A percentile compares a stretch with the other conserved stretches of the same genome.
Conservation (phyloP, 345 rosid species). For the Dipteronia dyeriana region DNA sequence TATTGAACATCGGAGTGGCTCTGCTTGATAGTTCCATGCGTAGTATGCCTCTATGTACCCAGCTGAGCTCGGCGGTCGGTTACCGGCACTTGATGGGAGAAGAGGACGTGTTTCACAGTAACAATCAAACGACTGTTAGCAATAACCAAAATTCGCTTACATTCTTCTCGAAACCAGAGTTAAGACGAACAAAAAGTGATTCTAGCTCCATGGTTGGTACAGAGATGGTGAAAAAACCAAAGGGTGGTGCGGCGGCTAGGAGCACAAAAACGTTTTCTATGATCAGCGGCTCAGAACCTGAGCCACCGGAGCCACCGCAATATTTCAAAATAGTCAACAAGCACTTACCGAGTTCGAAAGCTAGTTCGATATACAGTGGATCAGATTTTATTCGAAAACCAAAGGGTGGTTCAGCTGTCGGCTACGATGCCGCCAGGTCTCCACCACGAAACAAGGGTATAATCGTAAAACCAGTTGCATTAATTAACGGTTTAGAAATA, state of each 20-base stretch:
- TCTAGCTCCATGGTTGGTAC: conserved; percentile 57
- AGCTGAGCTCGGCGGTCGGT: conserved; percentile 75
- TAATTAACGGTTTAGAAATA: conserved; percentile 13
- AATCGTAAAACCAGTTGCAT: conserved; percentile 7
- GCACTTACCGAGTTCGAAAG: conserved; percentile 1
- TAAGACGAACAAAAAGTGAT: conserved; percentile 79
- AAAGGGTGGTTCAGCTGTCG: too few relatives aligned
- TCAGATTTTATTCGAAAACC: conserved; percentile 17
- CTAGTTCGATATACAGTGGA: conserved; percentile 24
- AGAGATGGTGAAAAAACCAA: conserved; percentile 7
- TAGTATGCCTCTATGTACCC: conserved; percentile 82
- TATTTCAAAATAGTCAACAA: neutral
- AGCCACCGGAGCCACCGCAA: neutral
- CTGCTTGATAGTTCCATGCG: conserved; percentile 83
- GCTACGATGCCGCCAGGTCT: neutral
- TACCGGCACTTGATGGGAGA: conserved; percentile 78
- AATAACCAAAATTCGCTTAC: conserved; percentile 24
- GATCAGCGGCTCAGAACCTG: conserved; percentile 21
- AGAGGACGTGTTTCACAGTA: conserved; percentile 38
- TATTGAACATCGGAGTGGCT: conserved; percentile 77
- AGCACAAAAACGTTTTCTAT: conserved; percentile 23
- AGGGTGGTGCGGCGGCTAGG: too few relatives aligned
- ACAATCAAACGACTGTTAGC: neutral
- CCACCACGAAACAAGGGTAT: neutral
- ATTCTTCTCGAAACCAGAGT: conserved; percentile 42